Percentiles rank a stretch among this genome's conserved stretches.
phyloP scores from a whole-genome alignment of 140 eudicot genomes.

The Flaveria floridana region DNA sequence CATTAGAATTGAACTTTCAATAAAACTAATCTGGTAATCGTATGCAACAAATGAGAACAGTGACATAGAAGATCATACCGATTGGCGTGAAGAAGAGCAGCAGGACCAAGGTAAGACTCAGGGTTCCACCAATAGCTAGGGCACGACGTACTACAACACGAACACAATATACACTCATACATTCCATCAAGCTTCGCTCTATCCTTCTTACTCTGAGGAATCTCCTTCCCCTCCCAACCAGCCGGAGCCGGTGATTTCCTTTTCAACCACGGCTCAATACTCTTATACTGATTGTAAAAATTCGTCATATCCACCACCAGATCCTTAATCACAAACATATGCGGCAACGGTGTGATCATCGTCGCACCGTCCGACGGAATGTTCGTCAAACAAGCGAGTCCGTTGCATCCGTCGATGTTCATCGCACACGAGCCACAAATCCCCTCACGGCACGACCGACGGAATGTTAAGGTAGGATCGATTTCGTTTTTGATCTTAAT shows the following conservation, averaged over 20 bases:
- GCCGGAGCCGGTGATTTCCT: slow-evolving; percentile 52
- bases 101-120: slow-evolving; percentile 85
- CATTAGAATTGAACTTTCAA: slow-evolving; percentile 25
- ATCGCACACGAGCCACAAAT: slow-evolving; percentile 75
- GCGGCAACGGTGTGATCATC: slow-evolving; percentile 81
- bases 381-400: slow-evolving; percentile 81
- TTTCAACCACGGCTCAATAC: slow-evolving; percentile 98
- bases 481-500: slow-evolving; percentile 54
- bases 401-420: slow-evolving; percentile 52
- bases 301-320: slow-evolving; percentile 94
- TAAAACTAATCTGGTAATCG: slow-evolving; percentile 30
- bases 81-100: slow-evolving; percentile 88
- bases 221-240: slow-evolving; percentile 68
- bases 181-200: slow-evolving; percentile 90
- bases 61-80: slow-evolving; percentile 39
- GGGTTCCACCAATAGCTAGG: slow-evolving; percentile 99
- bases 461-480: slow-evolving; percentile 57
- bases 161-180: slow-evolving; percentile 90
- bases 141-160: slow-evolving; percentile 91
- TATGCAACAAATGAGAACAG: slow-evolving; percentile 31
- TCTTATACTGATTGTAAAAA: slow-evolving; percentile 87
- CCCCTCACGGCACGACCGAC: slow-evolving; percentile 91
- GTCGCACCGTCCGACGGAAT: slow-evolving; percentile 39
- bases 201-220: slow-evolving; percentile 75
- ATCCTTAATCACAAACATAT: slow-evolving; percentile 96